Evolutionary conservation across 2,329 filamentous ascomycete species (phyloP), one percentile per base, ranked within the genome.

Genomic region (Colletotrichum orbiculare): DNA sequence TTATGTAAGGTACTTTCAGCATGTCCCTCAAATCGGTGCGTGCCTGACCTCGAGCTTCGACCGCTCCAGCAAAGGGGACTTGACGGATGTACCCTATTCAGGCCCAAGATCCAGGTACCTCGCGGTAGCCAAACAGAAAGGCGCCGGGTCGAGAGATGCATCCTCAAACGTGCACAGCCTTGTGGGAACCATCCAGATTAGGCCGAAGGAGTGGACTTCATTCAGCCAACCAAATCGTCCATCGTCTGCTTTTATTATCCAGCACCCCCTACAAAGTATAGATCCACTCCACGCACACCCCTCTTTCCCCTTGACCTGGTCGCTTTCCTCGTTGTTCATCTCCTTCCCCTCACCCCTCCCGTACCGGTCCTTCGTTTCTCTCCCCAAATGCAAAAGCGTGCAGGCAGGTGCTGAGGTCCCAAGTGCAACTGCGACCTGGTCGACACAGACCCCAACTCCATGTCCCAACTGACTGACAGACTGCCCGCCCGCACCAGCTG

Each of bases 91-190:
- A 65, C 46, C 34, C 46, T 12, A 3, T 8, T 3, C 13, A 4
- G 3, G 34, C 25, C 39, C 41, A 8, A n/a, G 11, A 35, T 3
- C 13, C 15, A 50, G 46, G 37, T 33, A 48, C 52, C 46, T 65
- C 17, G 38, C 41, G 52, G 11, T 34, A 13, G 25, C 46, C 42
- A 58, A 33, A 42, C 43, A 47, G 17, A 47, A 67, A 63, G 50
- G n/a, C 50, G 52, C 61, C 57, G 33, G 48, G 52, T 61, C 53
- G 53, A 67, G 53, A 66, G 45, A 54, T 65, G 52, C 55, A 66
- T 68, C 61, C 66, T 68, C 66, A 69, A 69, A 69, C 67, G 67
- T 68, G 67, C 67, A 69, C 67, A 69, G 67, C 66, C 67, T 69
- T 68, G 66, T 68, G 67, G 66, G 57, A 50, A 67, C 64, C 42